A percentile compares a stretch with the other conserved stretches of the same genome.
Evolutionary conservation across 2,329 filamentous ascomycete genomes (phyloP).

Genomic region (Chaetomiaceae sp.): DNA sequence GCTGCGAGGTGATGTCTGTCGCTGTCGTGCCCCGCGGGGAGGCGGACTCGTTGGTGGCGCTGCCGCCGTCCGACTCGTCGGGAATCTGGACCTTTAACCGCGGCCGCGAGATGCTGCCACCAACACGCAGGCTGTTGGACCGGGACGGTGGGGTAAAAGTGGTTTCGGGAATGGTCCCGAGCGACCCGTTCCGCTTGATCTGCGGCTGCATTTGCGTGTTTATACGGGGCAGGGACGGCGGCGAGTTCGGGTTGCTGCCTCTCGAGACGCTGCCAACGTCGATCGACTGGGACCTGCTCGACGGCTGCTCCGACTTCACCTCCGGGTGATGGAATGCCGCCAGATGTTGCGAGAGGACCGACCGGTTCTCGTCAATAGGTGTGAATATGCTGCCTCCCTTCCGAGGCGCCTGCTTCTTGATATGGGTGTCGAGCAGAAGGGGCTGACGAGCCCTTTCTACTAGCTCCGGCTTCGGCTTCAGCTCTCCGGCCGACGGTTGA

Average conservation of each 20-base stretch:
- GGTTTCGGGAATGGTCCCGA: slow-evolving; percentile 62
- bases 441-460: slow-evolving; percentile 37
- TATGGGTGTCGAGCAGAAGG: slow-evolving; percentile 48
- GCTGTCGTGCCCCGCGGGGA: slow-evolving; percentile 53
- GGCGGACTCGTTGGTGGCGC: slow-evolving; percentile 67
- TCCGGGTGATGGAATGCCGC: slow-evolving; percentile 61
- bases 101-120: slow-evolving; percentile 64
- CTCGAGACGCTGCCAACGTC: slow-evolving; percentile 57
- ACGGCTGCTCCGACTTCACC: slow-evolving; percentile 37
- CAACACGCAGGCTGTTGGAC: slow-evolving; percentile 68
- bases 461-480: slow-evolving; percentile 47
- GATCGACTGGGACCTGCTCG: slow-evolving; percentile 58
- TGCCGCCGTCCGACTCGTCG: slow-evolving; percentile 71
- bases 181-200: slow-evolving; percentile 46
- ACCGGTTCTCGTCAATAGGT: slow-evolving; percentile 88
- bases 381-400: slow-evolving; percentile 95
- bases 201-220: slow-evolving; percentile 45
- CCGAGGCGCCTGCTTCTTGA: slow-evolving; percentile 65
- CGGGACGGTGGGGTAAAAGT: slow-evolving; percentile 67
- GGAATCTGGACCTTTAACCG: slow-evolving; percentile 92
- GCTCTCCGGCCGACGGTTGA: slow-evolving; percentile 47
- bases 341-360: slow-evolving; percentile 80
- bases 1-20: slow-evolving; percentile 55
- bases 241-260: slow-evolving; percentile 48
- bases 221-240: slow-evolving; percentile 49